phyloP scores from a whole-genome alignment of 169 alveolate species.

The Plasmodium reichenowi region DNA sequence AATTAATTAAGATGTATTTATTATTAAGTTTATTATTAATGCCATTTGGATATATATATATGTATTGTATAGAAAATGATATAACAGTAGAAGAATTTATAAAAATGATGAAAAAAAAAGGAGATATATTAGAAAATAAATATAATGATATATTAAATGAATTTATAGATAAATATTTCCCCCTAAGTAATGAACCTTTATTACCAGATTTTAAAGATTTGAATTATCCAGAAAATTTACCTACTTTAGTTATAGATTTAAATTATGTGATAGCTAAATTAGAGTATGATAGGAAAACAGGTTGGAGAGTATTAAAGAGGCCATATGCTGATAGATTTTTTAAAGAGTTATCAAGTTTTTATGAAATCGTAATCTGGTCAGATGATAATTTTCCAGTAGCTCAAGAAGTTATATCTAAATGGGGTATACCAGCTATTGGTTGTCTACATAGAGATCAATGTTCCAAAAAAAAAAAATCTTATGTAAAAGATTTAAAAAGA shows the following conservation, averaged over 20 bases:
- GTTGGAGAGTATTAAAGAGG: conserved; percentile 93
- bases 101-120: conserved; percentile 34
- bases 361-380: conserved; percentile 95
- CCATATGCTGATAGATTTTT: conserved; percentile 94
- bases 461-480: conserved; percentile 83
- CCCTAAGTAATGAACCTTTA: conserved; percentile 87
- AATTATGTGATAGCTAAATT: conserved; percentile 90
- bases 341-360: conserved; percentile 89
- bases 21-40: conserved; percentile 55
- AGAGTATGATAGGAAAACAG: conserved; percentile 89
- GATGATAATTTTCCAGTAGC: conserved; percentile 93
- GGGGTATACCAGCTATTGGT: conserved; percentile 94
- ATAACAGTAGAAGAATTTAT: conserved; percentile 38
- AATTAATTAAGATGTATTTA: conserved; percentile 58
- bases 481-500: conserved; percentile 86
- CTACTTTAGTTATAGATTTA: conserved; percentile 92
- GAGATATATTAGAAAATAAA: conserved; percentile 61
- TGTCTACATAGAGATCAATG: conserved; percentile 90
- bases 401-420: conserved; percentile 88
- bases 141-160: conserved; percentile 54
- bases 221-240: conserved; percentile 92
- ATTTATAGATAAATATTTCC: conserved; percentile 77
- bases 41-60: conserved; percentile 55
- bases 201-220: conserved; percentile 90
- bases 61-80: conserved; percentile 55